Evolutionary conservation across 2,329 filamentous ascomycete genomes (phyloP), one percentile per base, ranked within the genome.

Genomic region (Trichoderma harzianum): DNA sequence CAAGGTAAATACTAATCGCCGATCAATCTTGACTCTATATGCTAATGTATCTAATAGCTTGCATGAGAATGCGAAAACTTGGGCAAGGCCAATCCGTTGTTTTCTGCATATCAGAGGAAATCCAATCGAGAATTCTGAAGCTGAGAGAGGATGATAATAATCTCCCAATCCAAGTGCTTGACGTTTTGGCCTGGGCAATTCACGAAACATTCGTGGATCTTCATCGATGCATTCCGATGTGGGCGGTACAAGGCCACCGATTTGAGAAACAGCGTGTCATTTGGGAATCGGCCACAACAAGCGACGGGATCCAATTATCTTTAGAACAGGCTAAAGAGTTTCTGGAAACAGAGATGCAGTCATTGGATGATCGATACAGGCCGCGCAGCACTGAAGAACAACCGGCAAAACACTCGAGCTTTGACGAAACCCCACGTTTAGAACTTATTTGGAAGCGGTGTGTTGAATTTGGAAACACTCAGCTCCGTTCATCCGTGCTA

Each of bases 31-130:
- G 11, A 94, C 85, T 47, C 85, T 47, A 0, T 34, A 57, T 92
- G 90, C 12, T 47, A 72, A 93, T 24, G 73, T 2, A 12, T 24
- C 65, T 8, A 39, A 1, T 39, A 88, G 90, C 90, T 0, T 92
- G 90, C 72, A 92, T 91, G 89, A 80, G 92, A n/a, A 89, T 94
- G 87, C 80, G 91, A 12, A 88, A 90, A 72, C 83, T 95, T 0
- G 92, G 90, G 0, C 80, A 88, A 3, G 90, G 90, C 0, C 91
- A 94, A 74, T 89, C 88, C 0, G 85, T 93, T 0, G 81, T 87
- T 0, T 93, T 93, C 71, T 88, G 85, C 70, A 80, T 89, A 1
- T 84, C 90, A 0, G 76, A 83, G 0, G 91, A 93, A 72, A 88
- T 93, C 65, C 88, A 85, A 3, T n/a, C 51, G 2, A 66, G 69